Base-by-base conservation (phyloP, 257 asterid genomes). In the Przewalskia tangutica region DNA sequence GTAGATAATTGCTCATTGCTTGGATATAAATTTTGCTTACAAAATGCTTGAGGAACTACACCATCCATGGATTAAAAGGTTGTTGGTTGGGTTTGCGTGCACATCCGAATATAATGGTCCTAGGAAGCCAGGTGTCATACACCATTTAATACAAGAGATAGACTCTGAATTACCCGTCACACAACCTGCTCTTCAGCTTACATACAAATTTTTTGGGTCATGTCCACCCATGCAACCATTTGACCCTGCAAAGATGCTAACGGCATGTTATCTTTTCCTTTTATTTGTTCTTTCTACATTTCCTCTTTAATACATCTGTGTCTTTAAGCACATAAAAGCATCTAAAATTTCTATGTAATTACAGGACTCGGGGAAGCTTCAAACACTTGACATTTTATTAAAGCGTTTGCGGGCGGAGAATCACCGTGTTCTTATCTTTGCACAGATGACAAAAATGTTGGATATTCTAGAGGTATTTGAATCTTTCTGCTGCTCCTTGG, bases 281-380 rank as follows among this genome's bases (percentile, higher is more conserved):
- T 76, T 54, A 27, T 55, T 75, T 63, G 36, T 44, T n/a, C 63
- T 40, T 51, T 44, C 79, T 38, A 10, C 32, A 51, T 80, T 68
- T 44, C 76, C 83, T 63, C 77, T 63, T 44, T 13, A n/a, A 34
- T 75, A 34, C 9, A 32, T 62, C 14, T 64, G 62, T 81, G 59
- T 86, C 32, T 77, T n/a, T 54, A 77, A 70, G 20, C 79, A 48
- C 79, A 73, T 62, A 56, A 40, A 27, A 71, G 51, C 64, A 73
- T 79, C 83, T 78, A 68, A 55, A 51, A 42, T 3, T 83, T 67
- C 51, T 81, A 18, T 87, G 54, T 87, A 83, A 82, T 86, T 76
- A 77, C 91, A 94, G 98, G 99, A 96, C 90, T 96, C 98, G 9
- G 99, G 98, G 83, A 95, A 95, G 94, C 99, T 95, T 85, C 99